Evolutionary conservation across 768 basidiomycete species (phyloP), one percentile per base, ranked within the genome.

Genomic region (Albatrellus ellisii): DNA sequence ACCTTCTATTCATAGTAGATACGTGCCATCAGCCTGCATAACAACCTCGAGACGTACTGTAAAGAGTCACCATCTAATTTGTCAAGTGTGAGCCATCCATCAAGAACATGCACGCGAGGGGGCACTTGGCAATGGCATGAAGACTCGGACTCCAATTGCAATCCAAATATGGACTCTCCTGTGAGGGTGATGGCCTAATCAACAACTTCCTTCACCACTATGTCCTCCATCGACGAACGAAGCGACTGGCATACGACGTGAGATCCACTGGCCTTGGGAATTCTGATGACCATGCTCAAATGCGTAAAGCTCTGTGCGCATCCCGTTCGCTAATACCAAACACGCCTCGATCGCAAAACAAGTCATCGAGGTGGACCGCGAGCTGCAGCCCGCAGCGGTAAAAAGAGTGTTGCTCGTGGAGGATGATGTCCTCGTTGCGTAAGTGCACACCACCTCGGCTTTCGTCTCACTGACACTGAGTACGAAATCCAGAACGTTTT

Each of bases 321-420:
- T 92, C 32, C 91, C 90, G 7, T 89, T 94, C 49, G 68, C 72
- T 17, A 78, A 73, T 17, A 56, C 65, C 18, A 67, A 77, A 47
- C 88, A 95, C 54, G 91, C 91, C 7, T 54, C 59, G 36, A 85
- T 90, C 51, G 89, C 84, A 20, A 82, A 79, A 56, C 76, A 79
- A 58, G 79, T 75, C 46, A 84, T 95, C 55, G 78, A 84, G 46
- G 90, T 95, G 25, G 90, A 95, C 60, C 62, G 68, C 15, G 90
- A 92, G 59, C 67, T 91, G 29, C 86, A 92, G 52, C 75, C 77
- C 3, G 71, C 81, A 34, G 79, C 80, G 8, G 89, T 94, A 18
- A 76, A 77, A 55, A 70, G 88, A 46, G 68, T 64, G n/a, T 58
- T 94, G 32, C 60, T 60, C 0, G 73, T 87, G 1, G 74, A 87